Evolutionary conservation across 2,329 filamentous ascomycete genomes (phyloP), one percentile per base, ranked within the genome.

Genomic region (Graphiopsis chlorocephala): DNA sequence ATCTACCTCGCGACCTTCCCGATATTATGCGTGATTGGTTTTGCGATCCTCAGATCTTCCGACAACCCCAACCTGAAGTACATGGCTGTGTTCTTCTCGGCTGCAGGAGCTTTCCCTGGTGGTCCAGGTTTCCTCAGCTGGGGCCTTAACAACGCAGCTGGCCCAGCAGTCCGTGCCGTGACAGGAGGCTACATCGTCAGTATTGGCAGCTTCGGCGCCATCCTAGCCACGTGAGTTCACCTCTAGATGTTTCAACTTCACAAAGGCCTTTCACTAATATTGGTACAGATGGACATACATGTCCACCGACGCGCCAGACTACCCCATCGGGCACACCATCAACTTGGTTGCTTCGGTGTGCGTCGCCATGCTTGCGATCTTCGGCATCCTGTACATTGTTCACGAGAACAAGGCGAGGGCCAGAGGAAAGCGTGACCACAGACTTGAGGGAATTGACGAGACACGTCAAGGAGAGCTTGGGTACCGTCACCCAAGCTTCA

Each of bases 101-200:
- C 71, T 6, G 45, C 69, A 0, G 85, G 85, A 26, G 84, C 83
- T 0, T 87, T 86, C 73, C 84, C 85, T 0, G 84, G 84, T 35
- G 85, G 85, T 0, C 85, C 85, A 0, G 84, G 83, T 0, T 86
- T 86, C 75, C 71, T 88, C 50, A 81, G 81, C 6, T 87, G 85
- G 85, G 84, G 80, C 0, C 78, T 86, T 64, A 87, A 87, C 72
- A 87, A 88, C 67, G 80, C 85, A 0, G 81, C 82, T 0, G 85
- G 85, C 0, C 84, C 85, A 0, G 81, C 84, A 11, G 78, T 87
- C 1, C 81, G 85, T 26, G 85, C 85, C 4, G 83, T 87, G 0
- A 81, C 84, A 0, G 80, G 83, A 25, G 85, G 79, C 3, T 87
- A 84, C 66, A 82, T 87, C 42, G 82, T 85, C 12, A 80, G 78